phyloP scores from a whole-genome alignment of 2,329 filamentous ascomycete genomes.

The Diaporthe ampelina region DNA sequence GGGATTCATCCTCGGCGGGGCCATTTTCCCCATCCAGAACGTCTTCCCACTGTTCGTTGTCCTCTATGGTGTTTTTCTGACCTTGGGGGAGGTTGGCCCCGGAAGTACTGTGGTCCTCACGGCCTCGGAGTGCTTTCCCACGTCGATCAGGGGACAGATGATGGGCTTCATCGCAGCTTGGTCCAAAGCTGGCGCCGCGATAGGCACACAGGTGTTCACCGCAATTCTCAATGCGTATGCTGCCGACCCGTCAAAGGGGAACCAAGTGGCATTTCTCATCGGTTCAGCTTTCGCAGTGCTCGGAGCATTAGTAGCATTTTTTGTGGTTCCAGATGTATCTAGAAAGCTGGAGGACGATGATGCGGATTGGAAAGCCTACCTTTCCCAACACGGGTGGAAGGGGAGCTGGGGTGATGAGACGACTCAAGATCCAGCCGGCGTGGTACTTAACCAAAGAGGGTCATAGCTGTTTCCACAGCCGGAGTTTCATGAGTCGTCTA shows the following conservation, averaged over 20 bases:
- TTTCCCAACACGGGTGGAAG: constrained; percentile 58
- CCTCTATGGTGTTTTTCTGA: constrained; percentile 64
- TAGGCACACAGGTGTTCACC: constrained; percentile 65
- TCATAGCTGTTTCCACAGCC: constrained; percentile 2
- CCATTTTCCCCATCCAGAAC: constrained; percentile 55
- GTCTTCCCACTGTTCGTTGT: constrained; percentile 65
- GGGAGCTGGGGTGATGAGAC: constrained; percentile 51
- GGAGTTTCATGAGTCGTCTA: too few relatives aligned
- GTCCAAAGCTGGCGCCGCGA: constrained; percentile 64
- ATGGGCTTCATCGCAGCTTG: constrained; percentile 62
- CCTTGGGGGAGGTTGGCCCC: constrained; percentile 64
- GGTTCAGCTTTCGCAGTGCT: constrained; percentile 62
- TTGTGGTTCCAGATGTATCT: constrained; percentile 60
- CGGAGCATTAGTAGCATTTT: constrained; percentile 59
- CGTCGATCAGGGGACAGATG: constrained; percentile 63
- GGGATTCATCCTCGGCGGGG: constrained; percentile 65
- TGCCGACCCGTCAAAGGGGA: constrained; percentile 56
- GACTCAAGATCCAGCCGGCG: constrained; percentile 48
- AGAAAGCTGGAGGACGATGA: constrained; percentile 60
- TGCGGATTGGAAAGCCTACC: constrained; percentile 58
- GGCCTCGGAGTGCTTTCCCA: constrained; percentile 62
- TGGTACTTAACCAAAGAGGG: constrained; percentile 42
- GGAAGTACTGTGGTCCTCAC: constrained; percentile 57
- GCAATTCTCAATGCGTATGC: constrained; percentile 62
- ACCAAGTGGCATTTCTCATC: constrained; percentile 65